phyloP scores from a whole-genome alignment of 2,329 filamentous ascomycete genomes.

The Botryotinia convoluta region DNA sequence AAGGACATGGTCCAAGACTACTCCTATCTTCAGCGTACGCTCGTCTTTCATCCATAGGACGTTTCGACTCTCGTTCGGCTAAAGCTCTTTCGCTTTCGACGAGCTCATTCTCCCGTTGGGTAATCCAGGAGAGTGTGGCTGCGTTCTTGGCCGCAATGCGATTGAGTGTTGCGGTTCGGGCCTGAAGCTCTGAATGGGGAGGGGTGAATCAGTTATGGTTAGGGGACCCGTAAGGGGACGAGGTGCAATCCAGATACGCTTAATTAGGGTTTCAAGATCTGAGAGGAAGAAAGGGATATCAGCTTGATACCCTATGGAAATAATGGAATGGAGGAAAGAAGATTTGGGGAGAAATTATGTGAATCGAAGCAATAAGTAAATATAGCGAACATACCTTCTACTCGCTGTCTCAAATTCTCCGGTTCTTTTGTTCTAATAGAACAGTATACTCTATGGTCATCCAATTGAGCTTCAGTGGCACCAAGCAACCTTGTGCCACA shows the following conservation, averaged over 20 bases:
- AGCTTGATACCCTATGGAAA: conserved; percentile 11
- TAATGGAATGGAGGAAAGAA: not conserved
- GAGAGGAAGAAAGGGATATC: not conserved
- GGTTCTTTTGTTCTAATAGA: conserved; percentile 13
- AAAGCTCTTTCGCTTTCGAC: not conserved
- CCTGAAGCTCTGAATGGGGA: conserved; percentile 3
- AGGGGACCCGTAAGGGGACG: conserved; percentile 9
- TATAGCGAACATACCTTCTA: conserved; percentile 4
- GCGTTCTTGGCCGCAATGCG: conserved; percentile 15
- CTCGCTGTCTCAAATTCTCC: not conserved
- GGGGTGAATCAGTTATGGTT: not conserved
- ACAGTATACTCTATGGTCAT: conserved; percentile 10
- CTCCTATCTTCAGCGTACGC: not conserved
- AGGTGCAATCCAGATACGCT: conserved; percentile 15
- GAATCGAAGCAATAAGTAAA: not conserved
- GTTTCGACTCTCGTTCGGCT: not conserved
- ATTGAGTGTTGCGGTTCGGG: not conserved
- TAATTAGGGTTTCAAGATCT: not conserved
- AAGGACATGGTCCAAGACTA: not conserved
- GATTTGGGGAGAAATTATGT: not conserved
- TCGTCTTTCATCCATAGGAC: not conserved
- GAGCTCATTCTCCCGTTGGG: not conserved
- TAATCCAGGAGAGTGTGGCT: conserved; percentile 1
- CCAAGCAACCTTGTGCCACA: conserved; percentile 11
- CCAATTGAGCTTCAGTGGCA: not conserved